Conservation (phyloP, 2,329 filamentous ascomycete species). For the Monilinia laxa region DNA sequence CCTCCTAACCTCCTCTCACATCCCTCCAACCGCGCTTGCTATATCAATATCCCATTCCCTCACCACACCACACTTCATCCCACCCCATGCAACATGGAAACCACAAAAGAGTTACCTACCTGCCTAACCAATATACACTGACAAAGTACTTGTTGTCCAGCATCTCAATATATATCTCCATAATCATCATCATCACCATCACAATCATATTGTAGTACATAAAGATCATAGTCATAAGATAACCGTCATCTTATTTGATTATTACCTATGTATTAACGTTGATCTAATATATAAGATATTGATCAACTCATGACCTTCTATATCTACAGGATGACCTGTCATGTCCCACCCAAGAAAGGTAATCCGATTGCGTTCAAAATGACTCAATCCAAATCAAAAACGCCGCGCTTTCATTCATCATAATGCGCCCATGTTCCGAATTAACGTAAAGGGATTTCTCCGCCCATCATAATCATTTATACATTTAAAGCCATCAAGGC, state of each 20-base stretch:
- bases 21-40: too few relatives aligned
- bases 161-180: too few relatives aligned
- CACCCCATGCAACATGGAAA: too few relatives aligned
- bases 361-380: constrained; percentile 7
- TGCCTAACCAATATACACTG: too few relatives aligned
- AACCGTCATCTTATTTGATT: too few relatives aligned
- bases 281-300: not conserved
- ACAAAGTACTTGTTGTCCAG: too few relatives aligned
- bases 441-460: constrained; percentile 12
- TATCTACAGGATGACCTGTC: constrained; percentile 5
- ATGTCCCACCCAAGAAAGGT: constrained; percentile 4
- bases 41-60: too few relatives aligned
- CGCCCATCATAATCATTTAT: constrained; percentile 25
- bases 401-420: constrained; percentile 32
- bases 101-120: too few relatives aligned
- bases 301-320: constrained; percentile 11
- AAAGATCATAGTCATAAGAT: too few relatives aligned
- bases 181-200: not conserved
- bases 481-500: constrained; percentile 23
- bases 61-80: too few relatives aligned
- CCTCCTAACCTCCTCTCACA: too few relatives aligned
- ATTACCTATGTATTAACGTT: not conserved
- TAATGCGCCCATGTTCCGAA: constrained; percentile 30
- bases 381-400: constrained; percentile 22
- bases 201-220: too few relatives aligned